phyloP scores from a whole-genome alignment of 2,329 filamentous ascomycete genomes.

The Nectriaceae sp. region DNA sequence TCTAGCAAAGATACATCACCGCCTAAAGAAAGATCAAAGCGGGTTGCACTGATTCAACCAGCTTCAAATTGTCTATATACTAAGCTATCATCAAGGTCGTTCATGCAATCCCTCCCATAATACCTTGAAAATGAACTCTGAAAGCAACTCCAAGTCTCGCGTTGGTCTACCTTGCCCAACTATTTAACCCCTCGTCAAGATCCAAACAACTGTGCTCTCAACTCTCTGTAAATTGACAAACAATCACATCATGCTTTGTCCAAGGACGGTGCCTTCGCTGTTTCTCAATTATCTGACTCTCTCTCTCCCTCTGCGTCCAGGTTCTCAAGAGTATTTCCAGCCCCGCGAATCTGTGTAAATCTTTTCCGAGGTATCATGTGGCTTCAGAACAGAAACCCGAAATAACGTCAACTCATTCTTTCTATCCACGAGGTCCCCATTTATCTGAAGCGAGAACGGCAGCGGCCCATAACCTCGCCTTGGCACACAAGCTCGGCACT shows the following conservation, averaged over 20 bases:
- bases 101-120: conserved; percentile 16
- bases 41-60: background rate
- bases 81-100: conserved; percentile 19
- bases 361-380: conserved; percentile 30
- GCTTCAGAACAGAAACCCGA: conserved; percentile 25
- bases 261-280: conserved; percentile 3
- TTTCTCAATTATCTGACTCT: background rate
- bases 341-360: background rate
- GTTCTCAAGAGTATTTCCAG: background rate
- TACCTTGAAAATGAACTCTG: conserved; percentile 6
- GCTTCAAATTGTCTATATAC: conserved; percentile 22
- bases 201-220: conserved; percentile 9
- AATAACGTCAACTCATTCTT: conserved; percentile 23
- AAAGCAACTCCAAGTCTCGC: conserved; percentile 15
- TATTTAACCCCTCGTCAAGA: conserved; percentile 10
- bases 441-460: conserved; percentile 83
- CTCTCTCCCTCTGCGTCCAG: background rate
- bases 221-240: conserved; percentile 5
- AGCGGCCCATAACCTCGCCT: conserved; percentile 97
- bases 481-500: conserved; percentile 99
- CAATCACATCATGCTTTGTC: conserved; percentile 1
- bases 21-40: too few species aligned
- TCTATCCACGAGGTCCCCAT: conserved; percentile 7
- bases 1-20: background rate
- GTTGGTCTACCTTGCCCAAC: conserved; percentile 16